Evolutionary conservation across 176 grass and related monocot species (phyloP), one percentile per base, ranked within the genome.

Genomic region (Guadua angustifolia): DNA sequence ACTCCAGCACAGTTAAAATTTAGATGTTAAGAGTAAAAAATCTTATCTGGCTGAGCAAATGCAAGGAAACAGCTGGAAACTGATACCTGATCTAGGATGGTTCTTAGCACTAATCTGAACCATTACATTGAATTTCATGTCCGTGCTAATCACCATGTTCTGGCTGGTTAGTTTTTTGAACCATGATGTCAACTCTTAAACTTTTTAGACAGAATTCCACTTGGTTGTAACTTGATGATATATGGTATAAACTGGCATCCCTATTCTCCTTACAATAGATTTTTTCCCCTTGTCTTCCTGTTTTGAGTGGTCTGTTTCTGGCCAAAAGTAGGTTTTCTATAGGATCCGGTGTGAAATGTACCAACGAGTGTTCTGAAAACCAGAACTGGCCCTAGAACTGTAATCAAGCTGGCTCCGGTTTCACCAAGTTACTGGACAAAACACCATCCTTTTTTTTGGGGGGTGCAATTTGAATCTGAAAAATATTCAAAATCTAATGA

Each of bases 201-300:
- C 22, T 42, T 43, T 22, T 56, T 69, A 13, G 49, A 35, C 16
- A 82, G 7, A 69, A 82, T 33, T 57, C 17, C 16, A 59, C 21
- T 57, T 32, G 36, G 79, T 71, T 70, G 50, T 71, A 45, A 22
- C 44, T 40, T 70, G 67, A 24, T 68, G 36, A 68, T 68, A 21
- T 46, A 71, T 5, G 15, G 35, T 39, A 21, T 25, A 62, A 63
- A 11, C 0, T 36, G 35, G 0, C 16, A 59, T 44, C 35, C 35
- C 35, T 36, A 36, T 36, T 36, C 52, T 15, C 22, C 15, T 43
- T 69, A 4, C n/a, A 56, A 43, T 25, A 57, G 50, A 43, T 81
- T 42, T 81, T 40, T 36, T 5, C 14, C 42, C 22, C 12, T 25
- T 26, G 13, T 16, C 43, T 8, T 17, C 74, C 75, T 78, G 55